These are phyloP conservation scores for Orbilia oligospora DNA, from an alignment of 2,329 filamentous ascomycete species.

Conservation along the genomic window DNA sequence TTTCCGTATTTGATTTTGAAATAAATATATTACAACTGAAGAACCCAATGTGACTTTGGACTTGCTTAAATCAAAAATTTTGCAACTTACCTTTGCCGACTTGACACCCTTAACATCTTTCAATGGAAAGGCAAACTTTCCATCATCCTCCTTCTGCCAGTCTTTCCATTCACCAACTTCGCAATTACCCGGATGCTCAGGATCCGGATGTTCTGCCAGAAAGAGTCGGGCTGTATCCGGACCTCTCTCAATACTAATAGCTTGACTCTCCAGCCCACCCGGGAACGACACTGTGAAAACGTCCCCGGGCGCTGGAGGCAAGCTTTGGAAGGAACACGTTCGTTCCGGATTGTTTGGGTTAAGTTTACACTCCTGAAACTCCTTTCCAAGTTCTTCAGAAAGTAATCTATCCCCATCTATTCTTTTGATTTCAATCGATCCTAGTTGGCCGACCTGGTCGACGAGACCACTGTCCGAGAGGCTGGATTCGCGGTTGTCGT, in stretches of 20 bases:
- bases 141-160: constrained; percentile 17
- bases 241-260: constrained; percentile 5
- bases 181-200: background rate
- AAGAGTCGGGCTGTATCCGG: background rate
- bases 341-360: background rate
- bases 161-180: constrained; percentile 21
- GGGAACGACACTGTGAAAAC: constrained; percentile 10
- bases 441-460: constrained; percentile 3
- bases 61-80: no score
- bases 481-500: constrained; percentile 4
- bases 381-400: constrained; percentile 1
- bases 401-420: background rate
- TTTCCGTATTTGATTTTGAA: background rate
- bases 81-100: background rate
- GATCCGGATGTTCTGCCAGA: background rate
- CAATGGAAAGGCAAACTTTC: constrained; percentile 4
- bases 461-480: background rate
- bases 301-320: background rate
- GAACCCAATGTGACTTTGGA: no score
- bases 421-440: constrained; percentile 7
- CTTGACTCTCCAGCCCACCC: background rate
- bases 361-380: constrained; percentile 3
- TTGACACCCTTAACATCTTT: constrained; percentile 17
- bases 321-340: constrained; percentile 5
- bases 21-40: no score